Evolutionary conservation across 352 stramenopile species (phyloP).

Genomic region (Blastocystis sp.): DNA sequence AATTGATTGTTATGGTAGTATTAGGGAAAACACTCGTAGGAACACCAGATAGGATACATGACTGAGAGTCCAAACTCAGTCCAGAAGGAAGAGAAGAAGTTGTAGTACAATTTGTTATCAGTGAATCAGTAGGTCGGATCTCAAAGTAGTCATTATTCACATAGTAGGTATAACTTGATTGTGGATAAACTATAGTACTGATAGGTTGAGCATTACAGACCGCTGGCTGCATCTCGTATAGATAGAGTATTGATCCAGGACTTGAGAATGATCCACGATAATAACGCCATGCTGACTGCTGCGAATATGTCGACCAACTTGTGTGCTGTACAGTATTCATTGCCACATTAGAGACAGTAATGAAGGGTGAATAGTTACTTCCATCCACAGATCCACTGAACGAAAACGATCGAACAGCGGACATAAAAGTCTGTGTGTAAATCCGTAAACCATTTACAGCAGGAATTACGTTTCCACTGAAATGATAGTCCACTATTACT

Average conservation of each 20-base stretch:
- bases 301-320: not conserved
- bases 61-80: not conserved
- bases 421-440: not conserved
- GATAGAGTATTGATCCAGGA: too few relatives aligned
- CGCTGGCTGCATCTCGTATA: not conserved
- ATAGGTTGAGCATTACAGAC: not conserved
- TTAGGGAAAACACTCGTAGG: not conserved
- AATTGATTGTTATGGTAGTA: not conserved
- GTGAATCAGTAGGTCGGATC: not conserved
- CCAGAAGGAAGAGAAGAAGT: not conserved
- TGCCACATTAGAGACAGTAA: not conserved
- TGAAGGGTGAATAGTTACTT: not conserved
- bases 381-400: not conserved
- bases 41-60: not conserved
- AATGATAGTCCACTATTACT: not conserved
- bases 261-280: not conserved
- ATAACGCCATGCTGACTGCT: not conserved
- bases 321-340: not conserved
- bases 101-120: not conserved
- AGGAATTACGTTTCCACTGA: not conserved
- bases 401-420: not conserved
- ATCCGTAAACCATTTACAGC: not conserved
- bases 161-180: not conserved
- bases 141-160: not conserved
- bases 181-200: not conserved